Base-by-base conservation (phyloP, 164 flowering plant genomes). In the Vitis rupestris region DNA sequence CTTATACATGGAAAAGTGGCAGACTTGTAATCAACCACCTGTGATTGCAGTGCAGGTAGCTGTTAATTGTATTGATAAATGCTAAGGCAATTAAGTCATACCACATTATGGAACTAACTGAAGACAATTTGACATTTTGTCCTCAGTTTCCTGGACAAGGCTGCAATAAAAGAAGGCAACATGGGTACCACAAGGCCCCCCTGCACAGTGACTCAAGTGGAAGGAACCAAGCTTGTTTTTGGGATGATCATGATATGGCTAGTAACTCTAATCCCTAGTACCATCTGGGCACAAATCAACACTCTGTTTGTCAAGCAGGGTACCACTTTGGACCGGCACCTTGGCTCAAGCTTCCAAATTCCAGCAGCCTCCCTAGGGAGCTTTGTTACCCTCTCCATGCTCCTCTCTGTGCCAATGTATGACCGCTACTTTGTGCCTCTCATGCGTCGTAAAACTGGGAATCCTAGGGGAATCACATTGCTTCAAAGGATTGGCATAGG, bases 261-360 rank as follows among this genome's bases (percentile, higher is more conserved):
- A 3, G 90, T 77, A 16, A 87, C 94, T 29, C 67, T 91, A 27
- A 82, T 91, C 50, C 97, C 97, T 0, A 86, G 90, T 84, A 88
- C 91, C 72, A 87, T 93, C 8, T 85, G 89, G 90, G 95, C 98
- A 2, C 98, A 93, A 78, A 80, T 88, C 63, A 85, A 88, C 79
- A 93, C 98, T 3, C 82, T 93, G 0, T 93, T 93, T 50, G 90
- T 91, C 68, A 93, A 93, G 68, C 98, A 93, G 72, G 98, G 95
- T 9, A 88, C 91, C 60, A 91, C 97, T 0, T 19, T 93, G 74
- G 81, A 91, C 71, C 72, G 94, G 4, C 71, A 56, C 47, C 53
- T 91, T 8, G 84, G 88, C 47, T 44, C 76, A 0, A 44, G 8
- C 44, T 88, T 93, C 73, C 79, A 82, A 29, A 84, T 93, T n/a